A percentile compares a stretch with the other conserved stretches of the same genome.
phyloP scores from a whole-genome alignment of 257 asterid genomes.

The Solanum medicagineum region DNA sequence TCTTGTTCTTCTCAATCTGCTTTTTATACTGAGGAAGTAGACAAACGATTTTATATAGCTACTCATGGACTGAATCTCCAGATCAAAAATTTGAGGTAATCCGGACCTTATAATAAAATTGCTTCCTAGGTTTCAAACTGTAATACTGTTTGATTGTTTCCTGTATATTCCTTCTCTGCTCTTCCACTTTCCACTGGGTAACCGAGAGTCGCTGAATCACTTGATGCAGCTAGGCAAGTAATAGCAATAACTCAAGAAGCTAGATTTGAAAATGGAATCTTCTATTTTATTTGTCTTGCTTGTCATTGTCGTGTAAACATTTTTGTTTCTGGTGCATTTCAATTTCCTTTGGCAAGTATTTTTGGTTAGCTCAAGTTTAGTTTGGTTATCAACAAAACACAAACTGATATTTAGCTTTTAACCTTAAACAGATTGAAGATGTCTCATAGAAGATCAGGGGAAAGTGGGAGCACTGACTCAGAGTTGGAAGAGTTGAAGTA shows the following conservation, averaged over 20 bases:
- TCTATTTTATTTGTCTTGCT: neutral
- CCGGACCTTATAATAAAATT: neutral
- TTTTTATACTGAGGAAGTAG: neutral
- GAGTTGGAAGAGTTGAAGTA: constrained; percentile 42
- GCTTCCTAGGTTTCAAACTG: neutral
- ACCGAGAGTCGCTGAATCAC: neutral
- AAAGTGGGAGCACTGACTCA: constrained; percentile 3
- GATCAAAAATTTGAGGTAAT: neutral
- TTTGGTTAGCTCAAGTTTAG: neutral
- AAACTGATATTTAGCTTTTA: neutral
- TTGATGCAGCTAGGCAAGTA: neutral
- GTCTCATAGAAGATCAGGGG: constrained; percentile 35
- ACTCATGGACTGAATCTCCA: neutral
- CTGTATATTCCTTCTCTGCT: neutral
- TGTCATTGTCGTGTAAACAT: neutral
- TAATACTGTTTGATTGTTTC: neutral
- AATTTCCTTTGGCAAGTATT: neutral
- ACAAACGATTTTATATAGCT: neutral
- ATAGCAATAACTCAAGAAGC: neutral
- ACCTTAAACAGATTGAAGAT: constrained; percentile 23
- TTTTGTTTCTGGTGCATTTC: neutral
- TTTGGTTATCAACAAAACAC: neutral
- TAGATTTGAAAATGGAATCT: neutral
- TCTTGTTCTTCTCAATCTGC: neutral
- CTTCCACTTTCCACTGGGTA: neutral